These are phyloP conservation scores for Sordariomycetes sp. DNA, from an alignment of 2,329 filamentous ascomycete species.

Conservation along the genomic window DNA sequence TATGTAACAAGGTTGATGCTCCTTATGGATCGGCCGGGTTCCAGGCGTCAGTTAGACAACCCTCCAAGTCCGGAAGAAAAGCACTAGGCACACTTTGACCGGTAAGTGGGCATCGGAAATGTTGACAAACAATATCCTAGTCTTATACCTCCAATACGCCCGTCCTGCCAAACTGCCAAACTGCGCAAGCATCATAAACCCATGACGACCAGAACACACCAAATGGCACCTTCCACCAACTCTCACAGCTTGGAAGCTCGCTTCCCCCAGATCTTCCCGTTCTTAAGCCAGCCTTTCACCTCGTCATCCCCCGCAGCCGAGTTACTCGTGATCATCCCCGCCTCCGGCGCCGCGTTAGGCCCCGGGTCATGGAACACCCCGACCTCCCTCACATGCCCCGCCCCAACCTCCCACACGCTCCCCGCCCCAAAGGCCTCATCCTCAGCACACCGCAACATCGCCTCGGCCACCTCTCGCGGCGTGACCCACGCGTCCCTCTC, in stretches of 20 bases:
- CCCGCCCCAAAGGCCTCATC: slow-evolving; percentile 21
- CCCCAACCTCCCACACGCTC: neutral
- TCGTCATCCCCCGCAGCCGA: neutral
- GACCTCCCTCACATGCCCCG: neutral
- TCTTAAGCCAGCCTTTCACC: neutral
- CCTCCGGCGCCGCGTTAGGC: neutral
- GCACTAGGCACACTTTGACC: no score
- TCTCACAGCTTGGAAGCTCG: neutral
- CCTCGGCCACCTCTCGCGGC: slow-evolving; percentile 28
- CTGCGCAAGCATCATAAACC: no score
- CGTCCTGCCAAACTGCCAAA: no score
- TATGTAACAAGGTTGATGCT: no score
- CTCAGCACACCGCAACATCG: slow-evolving; percentile 29
- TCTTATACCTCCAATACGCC: no score
- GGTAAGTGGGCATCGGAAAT: no score
- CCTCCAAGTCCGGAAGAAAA: no score
- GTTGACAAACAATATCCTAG: no score
- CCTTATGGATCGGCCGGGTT: no score
- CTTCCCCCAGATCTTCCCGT: neutral
- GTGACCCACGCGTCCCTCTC: slow-evolving; percentile 27
- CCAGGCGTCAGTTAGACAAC: no score
- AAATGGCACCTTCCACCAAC: neutral
- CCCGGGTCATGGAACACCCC: neutral
- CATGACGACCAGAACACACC: neutral
- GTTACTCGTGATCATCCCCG: neutral